Base-by-base conservation (phyloP, 352 stramenopile species). In the Pythium biforme region DNA sequence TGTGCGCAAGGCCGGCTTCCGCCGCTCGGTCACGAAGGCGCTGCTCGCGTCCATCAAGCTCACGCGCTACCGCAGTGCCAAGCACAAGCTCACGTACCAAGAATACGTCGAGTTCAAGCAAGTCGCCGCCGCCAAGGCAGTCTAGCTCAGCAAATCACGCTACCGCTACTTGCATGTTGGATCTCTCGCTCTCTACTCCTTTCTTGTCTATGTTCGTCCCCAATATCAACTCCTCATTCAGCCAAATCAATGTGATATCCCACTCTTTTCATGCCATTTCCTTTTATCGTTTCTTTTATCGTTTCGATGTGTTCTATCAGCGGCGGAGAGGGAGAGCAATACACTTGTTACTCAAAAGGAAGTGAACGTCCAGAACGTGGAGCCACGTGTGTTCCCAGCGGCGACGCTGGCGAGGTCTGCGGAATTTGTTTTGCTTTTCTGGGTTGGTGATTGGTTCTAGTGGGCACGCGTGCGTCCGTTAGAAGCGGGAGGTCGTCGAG, bases 21-120 rank as follows among this genome's bases (percentile, higher is more conserved):
- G 77, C 19, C 81, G 68, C 63, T 71, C 56, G 15, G 77, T 94
- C 62, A 80, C 74, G 25, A 51, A 74, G 27, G 56, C 58, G n/a
- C 73, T 92, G 72, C 76, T 94, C 47, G 61, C 72, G 60, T 69
- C 65, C 33, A 70, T 92, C 65, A 87, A 87, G 64, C 71, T 94
- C 59, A 92, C 82, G 55, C 79, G 83, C 62, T 94, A 94, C 71
- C 77, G 78, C 52, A 91, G 81, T 63, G 89, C 84, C 51, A 91
- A 91, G 66, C 77, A 91, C 73, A 88, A 89, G 64, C 83, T 94
- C 52, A 78, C 81, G 66, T 91, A 91, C 74, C 70, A 79, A 47
- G 79, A 92, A 69, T 94, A 94, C 59, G 72, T 90, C 47, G 76
- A 62, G 68, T 63, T 85, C 70, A 93, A 89, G 71, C 59, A 68